Evolutionary conservation across 495 filamentous ascomycete species (phyloP).

Genomic region (Talaromyces ruber): DNA sequence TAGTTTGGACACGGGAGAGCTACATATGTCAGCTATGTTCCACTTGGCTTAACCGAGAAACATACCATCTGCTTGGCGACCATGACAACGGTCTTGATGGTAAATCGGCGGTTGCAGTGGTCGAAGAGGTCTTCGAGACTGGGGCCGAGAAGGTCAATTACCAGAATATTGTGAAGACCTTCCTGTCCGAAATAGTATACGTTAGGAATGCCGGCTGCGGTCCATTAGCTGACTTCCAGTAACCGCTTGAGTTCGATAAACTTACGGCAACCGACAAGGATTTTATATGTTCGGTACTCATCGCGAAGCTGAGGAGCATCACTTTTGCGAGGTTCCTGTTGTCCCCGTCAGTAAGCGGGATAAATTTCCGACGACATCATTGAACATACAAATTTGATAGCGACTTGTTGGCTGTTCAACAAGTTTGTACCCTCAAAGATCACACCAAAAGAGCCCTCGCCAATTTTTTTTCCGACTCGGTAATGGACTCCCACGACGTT

Average conservation of each 20-base stretch:
- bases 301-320: conserved; percentile 97
- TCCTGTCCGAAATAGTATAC: conserved; percentile 99
- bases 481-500: conserved; percentile 99
- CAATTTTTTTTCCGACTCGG: conserved; percentile 98
- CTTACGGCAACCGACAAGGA: conserved; percentile 97
- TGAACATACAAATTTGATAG: conserved; percentile 93
- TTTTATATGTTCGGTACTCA: conserved; percentile 99
- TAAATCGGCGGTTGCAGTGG: conserved; percentile 91
- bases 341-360: neutral
- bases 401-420: conserved; percentile 97
- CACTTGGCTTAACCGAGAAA: conserved; percentile 6
- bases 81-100: conserved; percentile 97
- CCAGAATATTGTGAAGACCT: conserved; percentile 97
- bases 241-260: conserved; percentile 21
- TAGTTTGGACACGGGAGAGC: conserved; percentile 97
- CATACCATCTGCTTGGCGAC: conserved; percentile 98
- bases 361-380: neutral
- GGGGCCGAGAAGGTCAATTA: conserved; percentile 94
- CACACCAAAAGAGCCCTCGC: conserved; percentile 97
- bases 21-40: conserved; percentile 22
- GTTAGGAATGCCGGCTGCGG: conserved; percentile 90
- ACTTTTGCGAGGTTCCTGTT: conserved; percentile 95
- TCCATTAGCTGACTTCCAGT: conserved; percentile 14
- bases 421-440: conserved; percentile 99
- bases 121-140: conserved; percentile 98